Evolutionary conservation across 108 stramenopile genomes (phyloP), one percentile per base, ranked within the genome.

Genomic region (Chaetoceros tenuissimus): DNA sequence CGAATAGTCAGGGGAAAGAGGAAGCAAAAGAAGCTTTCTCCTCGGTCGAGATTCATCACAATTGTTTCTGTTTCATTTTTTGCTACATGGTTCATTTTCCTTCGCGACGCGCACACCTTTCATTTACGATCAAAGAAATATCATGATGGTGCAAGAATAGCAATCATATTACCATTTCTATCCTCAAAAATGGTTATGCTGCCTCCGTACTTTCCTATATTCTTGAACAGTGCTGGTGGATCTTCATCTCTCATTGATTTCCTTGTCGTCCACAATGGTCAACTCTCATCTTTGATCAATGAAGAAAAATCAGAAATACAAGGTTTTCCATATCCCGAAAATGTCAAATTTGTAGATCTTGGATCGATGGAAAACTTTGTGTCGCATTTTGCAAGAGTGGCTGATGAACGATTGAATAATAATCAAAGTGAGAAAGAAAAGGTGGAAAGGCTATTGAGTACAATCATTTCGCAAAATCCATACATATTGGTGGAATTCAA

Each of bases 401-500:
- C 78, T 2, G 79, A 79, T 53, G 56, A 68, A 51, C 61, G 76
- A 20, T 66, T 70, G 24, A 13, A 54, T 23, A 60, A 66, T 20
- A 66, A 75, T 22, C 58, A 55, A 18, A 57, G 67, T 29, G 49
- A 68, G 30, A 74, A 71, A 23, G 54, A 50, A 47, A 52, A 68
- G 29, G 26, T 79, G 30, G 50, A 54, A 2, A 59, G 64, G 44
- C 60, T 93, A 7, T 53, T 91, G 0, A 55, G 77, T 29, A 57
- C 52, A 7, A 67, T 71, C 24, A 63, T 88, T 34, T 48, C 53
- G 13, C 31, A 70, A 44, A 70, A 83, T 64, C 91, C 94, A 0
- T 94, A 94, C 61, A 75, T 81, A n/a, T 63, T 96, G 53, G 92
- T 94, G 29, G 94, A 96, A 70, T 95, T 84, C 72, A 96, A 96